Evolutionary conservation across 1,284 basidiomycete species (phyloP).

Genomic region (Ceratobasidium sp.): DNA sequence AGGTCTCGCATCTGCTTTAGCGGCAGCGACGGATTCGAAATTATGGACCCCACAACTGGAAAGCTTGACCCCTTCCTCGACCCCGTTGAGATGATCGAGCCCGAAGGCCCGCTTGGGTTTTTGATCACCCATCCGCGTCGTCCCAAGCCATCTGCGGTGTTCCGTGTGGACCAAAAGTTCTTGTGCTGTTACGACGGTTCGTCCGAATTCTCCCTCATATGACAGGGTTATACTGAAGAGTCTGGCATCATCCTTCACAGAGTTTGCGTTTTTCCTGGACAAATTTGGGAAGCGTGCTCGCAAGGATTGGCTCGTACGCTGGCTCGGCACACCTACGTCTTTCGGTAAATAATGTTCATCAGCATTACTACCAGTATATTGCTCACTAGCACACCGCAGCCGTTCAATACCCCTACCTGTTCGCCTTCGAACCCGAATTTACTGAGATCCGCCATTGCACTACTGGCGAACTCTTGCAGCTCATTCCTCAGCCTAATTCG

Average conservation of each 20-base stretch:
- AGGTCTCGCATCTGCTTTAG: constrained; percentile 39
- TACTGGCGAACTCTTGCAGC: constrained; percentile 31
- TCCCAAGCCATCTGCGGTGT: constrained; percentile 24
- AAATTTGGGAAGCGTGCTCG: constrained; percentile 39
- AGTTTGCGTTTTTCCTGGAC: constrained; percentile 38
- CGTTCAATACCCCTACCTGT: constrained; percentile 41
- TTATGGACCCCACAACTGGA: constrained; percentile 26
- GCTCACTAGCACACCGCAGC: not conserved
- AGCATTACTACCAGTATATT: not conserved
- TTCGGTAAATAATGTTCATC: constrained; percentile 10
- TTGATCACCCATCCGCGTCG: constrained; percentile 32
- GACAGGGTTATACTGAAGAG: not conserved
- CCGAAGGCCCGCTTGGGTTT: constrained; percentile 35
- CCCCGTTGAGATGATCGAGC: constrained; percentile 25
- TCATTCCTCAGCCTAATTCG: constrained; percentile 22
- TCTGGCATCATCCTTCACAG: not conserved
- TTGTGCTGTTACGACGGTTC: constrained; percentile 40
- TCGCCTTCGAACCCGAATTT: constrained; percentile 38
- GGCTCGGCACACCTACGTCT: constrained; percentile 29
- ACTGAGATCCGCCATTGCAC: constrained; percentile 39
- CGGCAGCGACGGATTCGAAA: constrained; percentile 31
- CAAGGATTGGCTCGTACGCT: constrained; percentile 34
- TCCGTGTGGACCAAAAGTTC: constrained; percentile 38
- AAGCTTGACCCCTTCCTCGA: constrained; percentile 39
- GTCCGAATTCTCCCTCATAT: not conserved